A percentile compares a stretch with the other conserved stretches of the same genome.
Evolutionary conservation across 164 flowering plant species (phyloP).

Genomic region (Cinnamomum micranthum): DNA sequence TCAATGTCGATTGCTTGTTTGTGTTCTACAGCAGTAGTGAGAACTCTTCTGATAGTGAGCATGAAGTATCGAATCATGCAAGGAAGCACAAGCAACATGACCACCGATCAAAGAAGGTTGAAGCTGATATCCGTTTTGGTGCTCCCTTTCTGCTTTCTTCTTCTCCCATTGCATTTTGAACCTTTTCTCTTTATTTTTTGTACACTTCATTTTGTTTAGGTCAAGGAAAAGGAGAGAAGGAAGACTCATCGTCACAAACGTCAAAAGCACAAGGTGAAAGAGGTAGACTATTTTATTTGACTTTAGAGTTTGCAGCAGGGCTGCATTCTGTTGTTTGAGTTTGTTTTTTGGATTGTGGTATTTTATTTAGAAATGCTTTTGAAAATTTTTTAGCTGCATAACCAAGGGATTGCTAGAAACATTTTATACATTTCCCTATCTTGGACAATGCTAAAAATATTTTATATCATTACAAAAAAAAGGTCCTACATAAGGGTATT

Average conservation of each 20-base stretch:
- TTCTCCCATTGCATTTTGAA: not conserved
- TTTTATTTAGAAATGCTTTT: not conserved
- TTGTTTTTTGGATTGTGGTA: no score
- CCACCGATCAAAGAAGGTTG: slow-evolving; percentile 61
- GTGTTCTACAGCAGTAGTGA: slow-evolving; percentile 22
- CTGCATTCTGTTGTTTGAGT: not conserved
- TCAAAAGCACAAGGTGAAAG: slow-evolving; percentile 62
- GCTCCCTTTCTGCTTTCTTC: not conserved
- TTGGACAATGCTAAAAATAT: not conserved
- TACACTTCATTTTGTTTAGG: slow-evolving; percentile 39
- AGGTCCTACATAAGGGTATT: no score
- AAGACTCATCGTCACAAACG: slow-evolving; percentile 62
- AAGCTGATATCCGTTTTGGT: not conserved
- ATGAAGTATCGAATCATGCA: slow-evolving; percentile 42
- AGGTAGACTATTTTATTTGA: slow-evolving; percentile 50
- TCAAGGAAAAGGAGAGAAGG: slow-evolving; percentile 59
- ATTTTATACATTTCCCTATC: no score
- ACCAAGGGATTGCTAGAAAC: not conserved
- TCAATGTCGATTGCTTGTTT: not conserved
- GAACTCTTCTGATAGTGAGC: slow-evolving; percentile 65
- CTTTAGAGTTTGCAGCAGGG: not conserved
- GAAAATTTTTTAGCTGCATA: not conserved
- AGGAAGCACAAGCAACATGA: slow-evolving; percentile 47
- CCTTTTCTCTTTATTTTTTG: not conserved
- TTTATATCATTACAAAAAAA: no score